Conservation (phyloP, 805 yeast species). For the Myxozyma monticola region DNA sequence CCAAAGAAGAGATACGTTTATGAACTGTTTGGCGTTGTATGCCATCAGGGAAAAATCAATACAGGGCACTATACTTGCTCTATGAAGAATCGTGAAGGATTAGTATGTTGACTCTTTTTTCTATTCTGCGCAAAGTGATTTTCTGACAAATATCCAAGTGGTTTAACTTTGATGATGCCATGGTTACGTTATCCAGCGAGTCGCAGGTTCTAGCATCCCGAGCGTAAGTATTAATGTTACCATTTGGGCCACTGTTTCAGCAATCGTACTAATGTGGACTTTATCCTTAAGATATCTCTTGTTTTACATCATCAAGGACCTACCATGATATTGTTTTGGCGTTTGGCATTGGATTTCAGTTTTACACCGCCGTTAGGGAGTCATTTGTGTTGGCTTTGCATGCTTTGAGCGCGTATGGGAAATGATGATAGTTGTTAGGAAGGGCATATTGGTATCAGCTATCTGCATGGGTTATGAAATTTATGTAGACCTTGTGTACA, state of each 20-base stretch:
- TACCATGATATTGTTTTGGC: conserved; percentile 6
- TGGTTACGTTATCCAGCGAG: conserved; percentile 63
- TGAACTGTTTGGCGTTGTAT: conserved; percentile 82
- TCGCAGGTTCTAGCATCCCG: conserved; percentile 66
- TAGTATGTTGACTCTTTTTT: conserved; percentile 25
- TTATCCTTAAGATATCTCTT: conserved; percentile 17
- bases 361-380: too few relatives aligned
- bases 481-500: too few relatives aligned
- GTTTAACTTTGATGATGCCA: conserved; percentile 90
- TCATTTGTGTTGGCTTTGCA: too few relatives aligned
- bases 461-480: too few relatives aligned
- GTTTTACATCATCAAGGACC: conserved; percentile 28
- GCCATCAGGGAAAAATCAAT: conserved; percentile 89
- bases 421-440: too few relatives aligned
- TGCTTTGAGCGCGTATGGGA: too few relatives aligned
- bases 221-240: conserved; percentile 58
- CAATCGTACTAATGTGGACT: background rate
- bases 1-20: conserved; percentile 49
- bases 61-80: conserved; percentile 92
- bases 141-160: conserved; percentile 48
- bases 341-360: too few relatives aligned
- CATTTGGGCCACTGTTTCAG: background rate
- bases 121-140: conserved; percentile 21
- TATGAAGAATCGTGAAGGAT: conserved; percentile 65
- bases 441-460: too few relatives aligned